These are phyloP conservation scores for Penicillium palitans DNA, from an alignment of 2,329 filamentous ascomycete genomes.

Conservation along the genomic window DNA sequence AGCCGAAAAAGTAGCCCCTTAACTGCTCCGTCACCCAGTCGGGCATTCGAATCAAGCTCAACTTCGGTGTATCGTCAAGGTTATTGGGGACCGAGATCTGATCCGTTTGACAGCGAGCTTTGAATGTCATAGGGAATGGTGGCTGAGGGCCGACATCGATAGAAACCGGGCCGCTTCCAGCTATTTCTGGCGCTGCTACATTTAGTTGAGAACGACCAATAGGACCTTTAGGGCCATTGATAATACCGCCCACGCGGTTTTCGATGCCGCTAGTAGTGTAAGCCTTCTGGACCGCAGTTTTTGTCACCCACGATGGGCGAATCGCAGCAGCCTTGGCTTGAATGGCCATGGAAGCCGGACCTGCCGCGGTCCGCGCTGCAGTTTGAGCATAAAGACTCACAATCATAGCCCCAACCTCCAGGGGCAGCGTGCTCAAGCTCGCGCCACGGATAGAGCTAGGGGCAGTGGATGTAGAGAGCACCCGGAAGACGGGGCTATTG, in stretches of 20 bases:
- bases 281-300: slow-evolving; percentile 35
- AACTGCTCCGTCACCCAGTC: slow-evolving; percentile 57
- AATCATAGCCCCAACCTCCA: slow-evolving; percentile 60
- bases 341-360: slow-evolving; percentile 28
- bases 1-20: slow-evolving; percentile 65
- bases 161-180: slow-evolving; percentile 3
- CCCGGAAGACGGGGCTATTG: slow-evolving; percentile 65
- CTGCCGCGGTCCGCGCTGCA: slow-evolving; percentile 25
- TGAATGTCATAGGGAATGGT: slow-evolving; percentile 35
- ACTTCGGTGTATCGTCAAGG: slow-evolving; percentile 56
- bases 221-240: slow-evolving; percentile 42
- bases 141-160: slow-evolving; percentile 35
- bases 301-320: slow-evolving; percentile 32
- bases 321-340: slow-evolving; percentile 30
- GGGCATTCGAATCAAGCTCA: slow-evolving; percentile 55
- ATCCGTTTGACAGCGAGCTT: slow-evolving; percentile 17
- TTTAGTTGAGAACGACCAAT: slow-evolving; percentile 31
- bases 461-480: slow-evolving; percentile 66
- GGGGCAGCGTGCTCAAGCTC: slow-evolving; percentile 62
- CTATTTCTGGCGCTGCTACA: slow-evolving; percentile 20
- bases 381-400: slow-evolving; percentile 46
- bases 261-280: slow-evolving; percentile 35
- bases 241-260: slow-evolving; percentile 28
- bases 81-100: slow-evolving; percentile 36
- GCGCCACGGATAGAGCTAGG: slow-evolving; percentile 64